Evolutionary conservation across 345 rosid genomes (phyloP).

Genomic region (Pistacia atlantica): DNA sequence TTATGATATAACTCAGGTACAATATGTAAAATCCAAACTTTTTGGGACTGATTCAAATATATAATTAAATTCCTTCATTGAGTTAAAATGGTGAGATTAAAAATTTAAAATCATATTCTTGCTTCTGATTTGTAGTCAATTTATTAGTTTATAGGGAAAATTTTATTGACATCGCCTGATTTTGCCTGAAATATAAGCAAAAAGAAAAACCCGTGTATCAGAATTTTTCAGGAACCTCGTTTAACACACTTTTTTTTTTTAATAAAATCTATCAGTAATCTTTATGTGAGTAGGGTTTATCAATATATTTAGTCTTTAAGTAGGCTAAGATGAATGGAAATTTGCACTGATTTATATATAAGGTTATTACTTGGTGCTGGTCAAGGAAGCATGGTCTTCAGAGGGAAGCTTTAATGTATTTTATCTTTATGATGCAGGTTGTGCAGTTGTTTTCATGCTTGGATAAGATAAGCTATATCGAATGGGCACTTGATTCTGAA

Average conservation of each 20-base stretch:
- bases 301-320: too few species aligned
- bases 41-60: background rate
- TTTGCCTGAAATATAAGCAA: background rate
- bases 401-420: background rate
- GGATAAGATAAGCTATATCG: slow-evolving; percentile 94
- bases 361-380: background rate
- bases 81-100: background rate
- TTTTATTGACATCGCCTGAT: background rate
- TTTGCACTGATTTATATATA: background rate
- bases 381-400: background rate
- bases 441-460: slow-evolving; percentile 95
- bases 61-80: background rate
- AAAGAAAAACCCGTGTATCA: background rate
- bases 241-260: too few species aligned
- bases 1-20: background rate
- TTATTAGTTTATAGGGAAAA: background rate
- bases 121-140: background rate
- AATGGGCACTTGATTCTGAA: slow-evolving; percentile 97
- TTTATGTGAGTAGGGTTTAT: background rate
- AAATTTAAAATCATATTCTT: too few species aligned
- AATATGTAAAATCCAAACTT: background rate
- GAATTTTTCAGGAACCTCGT: background rate
- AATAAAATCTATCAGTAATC: too few species aligned
- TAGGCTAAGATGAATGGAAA: background rate
- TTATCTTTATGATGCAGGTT: slow-evolving; percentile 59